Percentiles rank a stretch among this genome's conserved stretches.
These are phyloP conservation scores for Aphanomyces invadans DNA, from an alignment of 352 stramenopile species.

Conservation along the genomic window DNA sequence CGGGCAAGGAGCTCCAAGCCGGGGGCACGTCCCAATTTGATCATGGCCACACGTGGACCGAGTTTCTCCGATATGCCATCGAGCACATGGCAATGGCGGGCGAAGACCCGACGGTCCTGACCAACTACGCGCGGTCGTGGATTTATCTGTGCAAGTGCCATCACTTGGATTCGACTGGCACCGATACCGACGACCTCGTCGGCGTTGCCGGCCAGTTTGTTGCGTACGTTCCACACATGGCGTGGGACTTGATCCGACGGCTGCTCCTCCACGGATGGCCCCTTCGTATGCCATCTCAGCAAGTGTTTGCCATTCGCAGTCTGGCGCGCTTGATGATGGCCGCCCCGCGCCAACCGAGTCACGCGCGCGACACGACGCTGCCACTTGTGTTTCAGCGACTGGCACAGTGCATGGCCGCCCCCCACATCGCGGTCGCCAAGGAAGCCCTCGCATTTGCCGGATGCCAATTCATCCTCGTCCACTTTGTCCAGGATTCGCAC, in stretches of 20 bases:
- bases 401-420: conserved; percentile 46
- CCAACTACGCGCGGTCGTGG: conserved; percentile 63
- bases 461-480: conserved; percentile 70
- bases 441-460: conserved; percentile 75
- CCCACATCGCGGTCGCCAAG: conserved; percentile 63
- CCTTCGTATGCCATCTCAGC: conserved; percentile 48
- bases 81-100: conserved; percentile 51
- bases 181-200: conserved; percentile 78
- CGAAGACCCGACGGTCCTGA: conserved; percentile 41
- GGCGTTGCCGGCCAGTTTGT: conserved; percentile 76
- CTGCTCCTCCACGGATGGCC: conserved; percentile 54
- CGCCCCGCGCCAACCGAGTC: conserved; percentile 46
- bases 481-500: conserved; percentile 59
- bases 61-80: conserved; percentile 69
- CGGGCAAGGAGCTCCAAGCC: conserved; percentile 53
- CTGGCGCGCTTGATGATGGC: conserved; percentile 80
- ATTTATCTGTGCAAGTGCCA: conserved; percentile 62
- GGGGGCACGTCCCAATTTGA: conserved; percentile 38
- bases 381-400: conserved; percentile 50
- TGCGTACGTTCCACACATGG: conserved; percentile 65
- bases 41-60: conserved; percentile 73
- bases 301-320: conserved; percentile 74
- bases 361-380: conserved; percentile 33
- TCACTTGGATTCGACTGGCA: conserved; percentile 63
- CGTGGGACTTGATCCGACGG: conserved; percentile 40